Evolutionary conservation across 1,284 basidiomycete species (phyloP).

Genomic region (Ganoderma multipileum): DNA sequence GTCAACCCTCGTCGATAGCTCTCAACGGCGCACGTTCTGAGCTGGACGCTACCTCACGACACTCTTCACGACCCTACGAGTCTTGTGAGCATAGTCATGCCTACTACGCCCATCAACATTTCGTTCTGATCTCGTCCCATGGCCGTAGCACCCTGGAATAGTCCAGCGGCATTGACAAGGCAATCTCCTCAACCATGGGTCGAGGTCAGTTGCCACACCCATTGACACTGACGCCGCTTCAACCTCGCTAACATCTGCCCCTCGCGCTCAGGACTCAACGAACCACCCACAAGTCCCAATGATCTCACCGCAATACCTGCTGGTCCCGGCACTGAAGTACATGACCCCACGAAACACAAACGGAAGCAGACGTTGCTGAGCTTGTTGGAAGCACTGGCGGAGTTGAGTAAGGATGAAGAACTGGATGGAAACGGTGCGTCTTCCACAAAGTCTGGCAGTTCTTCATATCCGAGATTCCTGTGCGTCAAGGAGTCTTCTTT

Average conservation of each 20-base stretch:
- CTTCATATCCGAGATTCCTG: background rate
- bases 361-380: slow-evolving; percentile 70
- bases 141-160: slow-evolving; percentile 18
- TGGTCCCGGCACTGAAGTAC: slow-evolving; percentile 20
- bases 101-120: background rate
- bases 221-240: background rate
- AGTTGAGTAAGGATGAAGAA: slow-evolving; percentile 61
- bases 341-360: slow-evolving; percentile 32
- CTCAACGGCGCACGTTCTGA: slow-evolving; percentile 10
- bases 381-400: slow-evolving; percentile 66
- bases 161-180: slow-evolving; percentile 15
- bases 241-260: background rate
- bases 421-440: slow-evolving; percentile 49
- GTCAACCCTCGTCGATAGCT: slow-evolving; percentile 16
- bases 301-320: slow-evolving; percentile 38
- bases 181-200: slow-evolving; percentile 30
- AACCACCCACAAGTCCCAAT: slow-evolving; percentile 35
- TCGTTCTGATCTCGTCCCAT: background rate
- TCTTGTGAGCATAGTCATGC: slow-evolving; percentile 6
- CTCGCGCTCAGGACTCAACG: slow-evolving; percentile 9
- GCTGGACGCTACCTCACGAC: slow-evolving; percentile 22
- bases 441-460: background rate
- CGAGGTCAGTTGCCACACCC: slow-evolving; percentile 26
- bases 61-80: slow-evolving; percentile 21
- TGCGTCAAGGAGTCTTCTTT: background rate